Conservation (phyloP, 129 eudicot species). For the Flaveria brownii region DNA sequence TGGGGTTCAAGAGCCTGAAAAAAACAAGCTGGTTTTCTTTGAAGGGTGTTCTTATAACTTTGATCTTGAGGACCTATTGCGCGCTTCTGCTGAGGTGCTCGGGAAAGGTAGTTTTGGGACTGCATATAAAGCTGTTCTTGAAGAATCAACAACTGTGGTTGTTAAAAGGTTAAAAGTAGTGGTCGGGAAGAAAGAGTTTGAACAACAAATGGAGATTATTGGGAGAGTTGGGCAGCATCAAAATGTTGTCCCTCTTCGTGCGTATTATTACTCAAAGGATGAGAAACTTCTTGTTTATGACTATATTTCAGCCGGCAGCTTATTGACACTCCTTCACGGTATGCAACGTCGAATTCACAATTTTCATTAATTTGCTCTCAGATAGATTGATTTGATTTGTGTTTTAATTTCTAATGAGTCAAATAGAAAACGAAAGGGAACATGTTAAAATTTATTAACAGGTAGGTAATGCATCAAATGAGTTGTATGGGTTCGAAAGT, state of each 20-base stretch:
- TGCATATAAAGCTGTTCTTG: slow-evolving; percentile 43
- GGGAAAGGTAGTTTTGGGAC: slow-evolving; percentile 51
- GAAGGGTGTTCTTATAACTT: slow-evolving; percentile 43
- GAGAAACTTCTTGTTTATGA: slow-evolving; percentile 82
- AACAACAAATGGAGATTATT: slow-evolving; percentile 78
- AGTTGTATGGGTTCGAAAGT: background rate
- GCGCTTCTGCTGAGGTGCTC: slow-evolving; percentile 49
- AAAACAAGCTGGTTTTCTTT: slow-evolving; percentile 43
- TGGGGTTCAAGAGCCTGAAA: slow-evolving; percentile 84
- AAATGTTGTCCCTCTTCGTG: slow-evolving; percentile 81
- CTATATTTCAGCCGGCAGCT: slow-evolving; percentile 68
- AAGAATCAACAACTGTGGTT: slow-evolving; percentile 35
- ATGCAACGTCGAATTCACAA: background rate
- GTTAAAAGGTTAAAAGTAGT: slow-evolving; percentile 52
- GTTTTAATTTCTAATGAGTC: background rate
- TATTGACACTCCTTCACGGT: slow-evolving; percentile 76
- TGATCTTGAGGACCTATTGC: slow-evolving; percentile 43
- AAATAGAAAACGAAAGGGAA: background rate
- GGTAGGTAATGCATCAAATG: background rate
- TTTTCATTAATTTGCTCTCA: background rate
- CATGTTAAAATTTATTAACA: too few species aligned
- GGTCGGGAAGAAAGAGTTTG: slow-evolving; percentile 76
- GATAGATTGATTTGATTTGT: background rate
- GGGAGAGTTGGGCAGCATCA: slow-evolving; percentile 85
- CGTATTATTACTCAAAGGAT: slow-evolving; percentile 82